Percentiles rank a stretch among this genome's conserved stretches.
phyloP scores from a whole-genome alignment of 1,284 basidiomycete genomes.

The Stygiomarasmius scandens region DNA sequence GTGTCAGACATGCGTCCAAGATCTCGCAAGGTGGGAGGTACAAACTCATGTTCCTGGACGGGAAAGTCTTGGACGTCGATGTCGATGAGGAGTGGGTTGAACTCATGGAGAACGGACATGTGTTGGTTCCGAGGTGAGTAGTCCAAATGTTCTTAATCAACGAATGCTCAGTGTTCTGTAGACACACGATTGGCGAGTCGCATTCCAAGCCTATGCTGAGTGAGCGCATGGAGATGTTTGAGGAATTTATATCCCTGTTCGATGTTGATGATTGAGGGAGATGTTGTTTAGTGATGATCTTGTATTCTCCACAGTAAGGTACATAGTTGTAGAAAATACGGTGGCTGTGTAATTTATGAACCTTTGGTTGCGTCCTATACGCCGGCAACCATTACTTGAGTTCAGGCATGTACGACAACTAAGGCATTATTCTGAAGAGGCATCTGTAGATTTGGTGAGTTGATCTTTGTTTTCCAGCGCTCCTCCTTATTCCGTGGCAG shows the following conservation, averaged over 20 bases:
- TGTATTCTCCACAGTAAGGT: neutral
- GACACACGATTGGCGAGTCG: constrained; percentile 38
- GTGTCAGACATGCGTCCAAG: constrained; percentile 39
- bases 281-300: neutral
- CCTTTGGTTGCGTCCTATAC: too few species aligned
- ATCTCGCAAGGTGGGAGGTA: constrained; percentile 41
- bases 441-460: neutral
- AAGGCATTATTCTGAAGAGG: neutral
- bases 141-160: neutral
- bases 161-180: constrained; percentile 15
- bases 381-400: too few species aligned
- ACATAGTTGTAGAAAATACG: too few species aligned
- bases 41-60: constrained; percentile 51
- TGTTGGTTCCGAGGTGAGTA: constrained; percentile 34
- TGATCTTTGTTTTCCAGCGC: neutral
- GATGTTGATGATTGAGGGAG: constrained; percentile 26
- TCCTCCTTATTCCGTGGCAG: neutral
- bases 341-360: too few species aligned
- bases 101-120: constrained; percentile 31
- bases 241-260: constrained; percentile 44
- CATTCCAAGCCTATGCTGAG: constrained; percentile 34
- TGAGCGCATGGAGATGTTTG: constrained; percentile 46
- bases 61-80: constrained; percentile 43
- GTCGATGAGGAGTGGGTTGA: constrained; percentile 45
- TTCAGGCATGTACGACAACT: too few species aligned